Evolutionary conservation across 2,329 filamentous ascomycete genomes (phyloP).

Genomic region (Cercospora brassicicola): DNA sequence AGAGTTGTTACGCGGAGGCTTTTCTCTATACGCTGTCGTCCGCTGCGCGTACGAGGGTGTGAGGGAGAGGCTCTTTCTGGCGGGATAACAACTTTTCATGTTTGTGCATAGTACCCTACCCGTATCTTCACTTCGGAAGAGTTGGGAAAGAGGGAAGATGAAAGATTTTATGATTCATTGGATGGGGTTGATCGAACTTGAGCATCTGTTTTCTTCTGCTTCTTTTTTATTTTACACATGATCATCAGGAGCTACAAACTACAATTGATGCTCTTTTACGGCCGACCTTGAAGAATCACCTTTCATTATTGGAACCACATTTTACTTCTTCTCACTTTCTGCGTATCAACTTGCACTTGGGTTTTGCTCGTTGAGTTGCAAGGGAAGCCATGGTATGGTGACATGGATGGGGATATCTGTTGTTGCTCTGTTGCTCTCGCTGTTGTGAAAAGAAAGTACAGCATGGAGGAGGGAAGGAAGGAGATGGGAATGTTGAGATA

Average conservation of each 20-base stretch:
- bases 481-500: neutral
- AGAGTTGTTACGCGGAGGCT: neutral
- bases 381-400: neutral
- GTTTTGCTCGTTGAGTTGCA: neutral
- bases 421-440: neutral
- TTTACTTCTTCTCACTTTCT: neutral
- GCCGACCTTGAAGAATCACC: neutral
- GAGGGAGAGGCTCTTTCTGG: neutral
- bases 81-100: neutral
- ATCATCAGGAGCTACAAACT: neutral
- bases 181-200: neutral
- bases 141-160: neutral
- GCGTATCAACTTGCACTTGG: neutral
- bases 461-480: neutral
- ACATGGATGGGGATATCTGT: neutral
- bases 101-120: neutral
- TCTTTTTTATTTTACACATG: neutral
- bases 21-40: neutral
- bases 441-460: neutral
- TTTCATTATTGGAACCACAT: neutral
- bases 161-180: neutral
- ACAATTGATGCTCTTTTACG: neutral
- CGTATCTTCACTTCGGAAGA: neutral
- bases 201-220: neutral
- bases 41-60: neutral